phyloP scores from a whole-genome alignment of 805 yeast genomes.

The Wickerhamiella bombiphila region DNA sequence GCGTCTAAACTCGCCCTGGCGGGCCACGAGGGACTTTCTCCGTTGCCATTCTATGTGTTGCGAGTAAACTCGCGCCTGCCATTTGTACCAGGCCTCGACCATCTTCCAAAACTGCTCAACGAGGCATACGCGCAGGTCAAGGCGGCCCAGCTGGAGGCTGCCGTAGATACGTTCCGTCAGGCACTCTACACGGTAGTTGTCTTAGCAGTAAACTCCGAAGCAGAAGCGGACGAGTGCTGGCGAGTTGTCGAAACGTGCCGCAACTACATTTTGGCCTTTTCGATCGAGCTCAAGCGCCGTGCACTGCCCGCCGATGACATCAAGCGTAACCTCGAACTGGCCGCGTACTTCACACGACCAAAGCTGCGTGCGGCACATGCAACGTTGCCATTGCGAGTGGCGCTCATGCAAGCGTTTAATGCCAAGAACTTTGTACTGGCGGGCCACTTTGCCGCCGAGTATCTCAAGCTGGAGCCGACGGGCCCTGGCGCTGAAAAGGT shows the following conservation, averaged over 20 bases:
- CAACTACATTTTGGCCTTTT: conserved; percentile 83
- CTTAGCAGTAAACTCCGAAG: conserved; percentile 53
- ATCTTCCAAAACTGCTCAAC: conserved; percentile 43
- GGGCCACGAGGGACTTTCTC: conserved; percentile 58
- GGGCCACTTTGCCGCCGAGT: conserved; percentile 75
- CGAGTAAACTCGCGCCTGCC: conserved; percentile 43
- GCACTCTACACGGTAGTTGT: conserved; percentile 65
- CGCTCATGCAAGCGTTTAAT: conserved; percentile 84
- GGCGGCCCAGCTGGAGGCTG: conserved; percentile 67
- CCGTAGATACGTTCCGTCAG: conserved; percentile 64
- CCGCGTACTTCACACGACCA: conserved; percentile 86
- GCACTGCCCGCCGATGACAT: conserved; percentile 45
- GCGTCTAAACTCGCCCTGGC: conserved; percentile 63
- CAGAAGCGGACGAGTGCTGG: conserved; percentile 60
- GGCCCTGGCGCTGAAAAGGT: conserved; percentile 79
- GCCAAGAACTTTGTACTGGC: conserved; percentile 80
- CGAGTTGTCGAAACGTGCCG: conserved; percentile 62
- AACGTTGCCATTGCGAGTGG: conserved; percentile 81
- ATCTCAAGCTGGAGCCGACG: conserved; percentile 48
- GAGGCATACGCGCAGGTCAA: conserved; percentile 75
- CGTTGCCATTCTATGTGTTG: conserved; percentile 55
- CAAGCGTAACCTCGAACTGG: conserved; percentile 82
- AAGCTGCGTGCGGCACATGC: conserved; percentile 71
- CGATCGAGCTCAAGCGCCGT: conserved; percentile 84
- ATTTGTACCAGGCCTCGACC: conserved; percentile 56